Evolutionary conservation across 768 basidiomycete genomes (phyloP).

Genomic region (Leccinum obscurum): DNA sequence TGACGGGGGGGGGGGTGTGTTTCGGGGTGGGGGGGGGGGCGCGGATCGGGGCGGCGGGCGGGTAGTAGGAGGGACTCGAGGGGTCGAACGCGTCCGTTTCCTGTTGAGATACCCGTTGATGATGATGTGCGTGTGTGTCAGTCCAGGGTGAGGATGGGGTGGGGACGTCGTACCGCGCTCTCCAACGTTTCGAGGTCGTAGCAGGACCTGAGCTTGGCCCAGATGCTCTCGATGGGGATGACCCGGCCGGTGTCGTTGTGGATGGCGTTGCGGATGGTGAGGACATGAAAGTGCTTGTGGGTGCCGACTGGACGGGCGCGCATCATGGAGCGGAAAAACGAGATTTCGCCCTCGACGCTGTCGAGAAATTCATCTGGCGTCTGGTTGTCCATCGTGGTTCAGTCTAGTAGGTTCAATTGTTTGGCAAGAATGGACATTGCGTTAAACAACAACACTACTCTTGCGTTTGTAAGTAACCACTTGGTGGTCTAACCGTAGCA

Average conservation of each 20-base stretch:
- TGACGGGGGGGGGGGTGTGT: too few relatives aligned
- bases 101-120: too few relatives aligned
- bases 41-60: too few relatives aligned
- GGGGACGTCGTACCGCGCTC: conserved; percentile 41
- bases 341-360: conserved; percentile 78
- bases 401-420: conserved; percentile 20
- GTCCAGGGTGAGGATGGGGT: neutral
- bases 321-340: conserved; percentile 82
- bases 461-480: conserved; percentile 23
- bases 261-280: conserved; percentile 73
- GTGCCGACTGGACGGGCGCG: conserved; percentile 80
- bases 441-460: conserved; percentile 25
- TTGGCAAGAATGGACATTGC: conserved; percentile 12
- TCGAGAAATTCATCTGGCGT: conserved; percentile 52
- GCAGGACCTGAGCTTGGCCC: conserved; percentile 69
- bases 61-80: too few relatives aligned
- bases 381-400: conserved; percentile 29
- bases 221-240: conserved; percentile 64
- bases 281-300: conserved; percentile 79
- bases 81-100: too few relatives aligned
- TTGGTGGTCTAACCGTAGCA: conserved; percentile 8
- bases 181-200: conserved; percentile 81
- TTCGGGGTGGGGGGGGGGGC: too few relatives aligned
- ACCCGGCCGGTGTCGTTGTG: conserved; percentile 64
- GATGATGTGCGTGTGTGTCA: too few relatives aligned